These are phyloP conservation scores for Crepidotus sp. DNA, from an alignment of 1,284 basidiomycete species.

Conservation along the genomic window DNA sequence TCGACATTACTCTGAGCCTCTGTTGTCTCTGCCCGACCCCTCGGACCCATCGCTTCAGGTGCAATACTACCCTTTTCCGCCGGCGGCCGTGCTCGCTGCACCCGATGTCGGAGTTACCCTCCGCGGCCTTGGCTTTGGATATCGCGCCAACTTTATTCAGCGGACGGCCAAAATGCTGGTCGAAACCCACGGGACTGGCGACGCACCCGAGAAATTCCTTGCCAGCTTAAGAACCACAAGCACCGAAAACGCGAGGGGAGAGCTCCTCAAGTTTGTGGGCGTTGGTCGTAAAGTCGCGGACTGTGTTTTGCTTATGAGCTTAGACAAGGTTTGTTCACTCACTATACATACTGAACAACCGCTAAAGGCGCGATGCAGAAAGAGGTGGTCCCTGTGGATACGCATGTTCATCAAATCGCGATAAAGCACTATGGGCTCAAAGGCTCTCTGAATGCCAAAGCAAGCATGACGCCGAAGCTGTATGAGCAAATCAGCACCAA, in stretches of 20 bases:
- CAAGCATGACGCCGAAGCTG: slow-evolving; percentile 67
- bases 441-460: slow-evolving; percentile 40
- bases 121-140: slow-evolving; percentile 88
- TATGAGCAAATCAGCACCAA: slow-evolving; percentile 71
- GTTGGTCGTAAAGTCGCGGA: slow-evolving; percentile 96
- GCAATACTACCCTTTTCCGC: slow-evolving; percentile 80
- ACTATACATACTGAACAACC: slow-evolving; percentile 1
- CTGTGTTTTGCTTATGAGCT: slow-evolving; percentile 89
- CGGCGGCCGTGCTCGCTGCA: slow-evolving; percentile 58
- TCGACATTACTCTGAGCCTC: slow-evolving; percentile 57
- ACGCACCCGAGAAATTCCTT: slow-evolving; percentile 51
- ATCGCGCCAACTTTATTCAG: slow-evolving; percentile 87
- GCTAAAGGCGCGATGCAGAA: slow-evolving; percentile 33
- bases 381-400: slow-evolving; percentile 86
- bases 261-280: slow-evolving; percentile 77
- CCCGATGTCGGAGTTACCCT: slow-evolving; percentile 59
- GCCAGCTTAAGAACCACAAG: slow-evolving; percentile 40
- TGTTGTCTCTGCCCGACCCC: slow-evolving; percentile 47
- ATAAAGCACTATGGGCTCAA: slow-evolving; percentile 74
- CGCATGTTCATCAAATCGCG: slow-evolving; percentile 85
- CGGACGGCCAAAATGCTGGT: slow-evolving; percentile 76
- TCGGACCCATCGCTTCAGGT: slow-evolving; percentile 22
- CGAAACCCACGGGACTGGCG: slow-evolving; percentile 35
- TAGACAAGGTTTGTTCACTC: slow-evolving; percentile 65
- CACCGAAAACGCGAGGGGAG: slow-evolving; percentile 59